Conservation (phyloP, 2,329 filamentous ascomycete species). For the Mycosphaerella sp. region DNA sequence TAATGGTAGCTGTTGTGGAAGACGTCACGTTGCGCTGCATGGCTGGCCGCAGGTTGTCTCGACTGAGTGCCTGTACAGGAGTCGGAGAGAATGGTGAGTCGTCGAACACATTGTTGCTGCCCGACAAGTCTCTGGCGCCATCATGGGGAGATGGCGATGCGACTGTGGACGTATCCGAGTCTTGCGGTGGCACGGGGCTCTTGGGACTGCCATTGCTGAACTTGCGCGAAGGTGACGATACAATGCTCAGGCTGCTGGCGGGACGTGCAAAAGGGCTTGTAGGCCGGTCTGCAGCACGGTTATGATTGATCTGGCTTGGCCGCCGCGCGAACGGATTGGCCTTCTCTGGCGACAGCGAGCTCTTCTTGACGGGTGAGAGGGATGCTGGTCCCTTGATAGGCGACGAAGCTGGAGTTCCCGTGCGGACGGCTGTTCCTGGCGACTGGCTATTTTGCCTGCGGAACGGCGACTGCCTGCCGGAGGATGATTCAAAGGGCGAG, state of each 20-base stretch:
- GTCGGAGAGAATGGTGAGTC: constrained; percentile 27
- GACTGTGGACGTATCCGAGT: constrained; percentile 3
- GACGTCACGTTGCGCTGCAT: constrained; percentile 33
- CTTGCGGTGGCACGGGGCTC: constrained; percentile 8
- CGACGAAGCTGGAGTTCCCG: constrained; percentile 38
- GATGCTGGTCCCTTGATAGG: constrained; percentile 33
- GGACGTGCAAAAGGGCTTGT: constrained; percentile 35
- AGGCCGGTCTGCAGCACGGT: constrained; percentile 24
- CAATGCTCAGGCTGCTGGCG: constrained; percentile 29
- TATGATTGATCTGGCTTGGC: constrained; percentile 32
- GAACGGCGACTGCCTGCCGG: constrained; percentile 33
- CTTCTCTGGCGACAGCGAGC: constrained; percentile 31
- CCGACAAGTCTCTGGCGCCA: constrained; percentile 19
- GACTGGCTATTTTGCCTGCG: constrained; percentile 31
- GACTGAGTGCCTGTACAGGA: constrained; percentile 18
- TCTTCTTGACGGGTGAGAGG: constrained; percentile 25
- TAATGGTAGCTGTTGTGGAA: constrained; percentile 30
- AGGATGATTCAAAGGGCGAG: constrained; percentile 18
- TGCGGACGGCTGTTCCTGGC: constrained; percentile 25
- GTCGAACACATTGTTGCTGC: constrained; percentile 13
- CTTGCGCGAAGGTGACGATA: constrained; percentile 21
- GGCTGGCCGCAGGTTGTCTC: constrained; percentile 26
- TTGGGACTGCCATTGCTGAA: constrained; percentile 20
- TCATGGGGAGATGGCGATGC: constrained; percentile 13
- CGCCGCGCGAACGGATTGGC: constrained; percentile 33